Evolutionary conservation across 805 yeast genomes (phyloP).

Genomic region (Yarrowia sp.): DNA sequence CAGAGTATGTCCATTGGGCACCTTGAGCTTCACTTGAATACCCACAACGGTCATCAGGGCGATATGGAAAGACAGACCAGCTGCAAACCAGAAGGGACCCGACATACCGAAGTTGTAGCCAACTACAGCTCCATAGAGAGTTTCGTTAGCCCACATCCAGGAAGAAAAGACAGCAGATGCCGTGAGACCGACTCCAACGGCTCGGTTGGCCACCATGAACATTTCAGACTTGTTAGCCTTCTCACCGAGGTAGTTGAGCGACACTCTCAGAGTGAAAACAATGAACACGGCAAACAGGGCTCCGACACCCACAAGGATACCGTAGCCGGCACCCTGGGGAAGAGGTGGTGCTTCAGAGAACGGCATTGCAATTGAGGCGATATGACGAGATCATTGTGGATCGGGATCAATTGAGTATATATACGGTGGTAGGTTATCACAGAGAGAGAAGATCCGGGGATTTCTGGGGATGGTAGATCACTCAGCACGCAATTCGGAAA

Average conservation of each 20-base stretch:
- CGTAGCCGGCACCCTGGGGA: slow-evolving; percentile 73
- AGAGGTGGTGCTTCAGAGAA: slow-evolving; percentile 34
- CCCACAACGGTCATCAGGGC: slow-evolving; percentile 76
- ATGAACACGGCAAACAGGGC: slow-evolving; percentile 59
- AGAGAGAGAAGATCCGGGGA: neutral
- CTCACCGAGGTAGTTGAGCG: slow-evolving; percentile 42
- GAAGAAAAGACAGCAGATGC: slow-evolving; percentile 56
- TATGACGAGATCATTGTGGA: neutral
- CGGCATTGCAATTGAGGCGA: neutral
- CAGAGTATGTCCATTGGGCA: slow-evolving; percentile 83
- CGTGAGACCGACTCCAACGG: slow-evolving; percentile 54
- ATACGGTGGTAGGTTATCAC: slow-evolving; percentile 4
- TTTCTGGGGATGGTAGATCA: neutral
- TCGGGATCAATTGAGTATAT: slow-evolving; percentile 9
- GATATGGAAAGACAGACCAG: slow-evolving; percentile 81
- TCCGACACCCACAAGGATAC: slow-evolving; percentile 81
- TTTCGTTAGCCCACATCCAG: slow-evolving; percentile 59
- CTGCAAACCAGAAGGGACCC: slow-evolving; percentile 75
- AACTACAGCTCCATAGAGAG: slow-evolving; percentile 53
- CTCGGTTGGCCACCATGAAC: slow-evolving; percentile 53
- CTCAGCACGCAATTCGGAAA: slow-evolving; percentile 33
- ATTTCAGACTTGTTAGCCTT: slow-evolving; percentile 45
- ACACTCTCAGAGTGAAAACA: slow-evolving; percentile 47
- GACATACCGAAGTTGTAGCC: slow-evolving; percentile 55
- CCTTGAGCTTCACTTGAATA: slow-evolving; percentile 76